Evolutionary conservation across 768 basidiomycete genomes (phyloP).

Genomic region (Hypholoma fasciculare): DNA sequence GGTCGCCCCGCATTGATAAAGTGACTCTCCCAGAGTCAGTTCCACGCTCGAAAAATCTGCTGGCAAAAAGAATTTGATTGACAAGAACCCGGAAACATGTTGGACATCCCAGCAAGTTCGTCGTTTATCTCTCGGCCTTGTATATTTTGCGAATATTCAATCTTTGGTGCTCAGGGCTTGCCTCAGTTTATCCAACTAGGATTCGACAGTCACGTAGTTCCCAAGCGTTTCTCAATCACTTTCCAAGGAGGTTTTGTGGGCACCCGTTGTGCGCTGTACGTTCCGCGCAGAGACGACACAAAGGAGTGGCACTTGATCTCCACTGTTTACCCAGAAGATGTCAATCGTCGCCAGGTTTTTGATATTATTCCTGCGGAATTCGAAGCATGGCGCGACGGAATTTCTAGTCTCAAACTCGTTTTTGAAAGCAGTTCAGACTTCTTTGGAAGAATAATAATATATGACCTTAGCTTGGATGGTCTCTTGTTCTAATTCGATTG

Average conservation of each 20-base stretch:
- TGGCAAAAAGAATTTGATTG: conserved; percentile 69
- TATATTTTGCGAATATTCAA: neutral
- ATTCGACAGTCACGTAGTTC: conserved; percentile 55
- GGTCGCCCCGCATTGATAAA: conserved; percentile 3
- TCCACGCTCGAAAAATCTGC: conserved; percentile 75
- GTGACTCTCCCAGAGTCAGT: conserved; percentile 57
- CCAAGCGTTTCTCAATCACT: conserved; percentile 57
- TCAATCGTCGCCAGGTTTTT: conserved; percentile 73
- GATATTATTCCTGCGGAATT: conserved; percentile 38
- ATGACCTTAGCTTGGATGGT: conserved; percentile 55
- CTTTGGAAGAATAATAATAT: conserved; percentile 78
- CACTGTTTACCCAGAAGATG: conserved; percentile 75
- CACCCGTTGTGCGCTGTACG: conserved; percentile 55
- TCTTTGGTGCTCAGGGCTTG: conserved; percentile 50
- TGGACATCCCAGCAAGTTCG: conserved; percentile 81
- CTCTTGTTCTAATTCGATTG: conserved; percentile 6
- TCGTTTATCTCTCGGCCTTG: neutral
- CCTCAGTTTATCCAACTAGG: conserved; percentile 74
- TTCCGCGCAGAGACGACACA: conserved; percentile 26
- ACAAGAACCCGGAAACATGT: conserved; percentile 75
- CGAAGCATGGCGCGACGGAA: conserved; percentile 25
- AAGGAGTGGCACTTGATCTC: conserved; percentile 52
- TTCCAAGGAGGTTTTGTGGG: conserved; percentile 91
- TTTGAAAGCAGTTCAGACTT: conserved; percentile 86
- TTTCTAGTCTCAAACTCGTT: conserved; percentile 57